phyloP scores from a whole-genome alignment of 129 eudicot genomes.

The Oenanthe sinensis region DNA sequence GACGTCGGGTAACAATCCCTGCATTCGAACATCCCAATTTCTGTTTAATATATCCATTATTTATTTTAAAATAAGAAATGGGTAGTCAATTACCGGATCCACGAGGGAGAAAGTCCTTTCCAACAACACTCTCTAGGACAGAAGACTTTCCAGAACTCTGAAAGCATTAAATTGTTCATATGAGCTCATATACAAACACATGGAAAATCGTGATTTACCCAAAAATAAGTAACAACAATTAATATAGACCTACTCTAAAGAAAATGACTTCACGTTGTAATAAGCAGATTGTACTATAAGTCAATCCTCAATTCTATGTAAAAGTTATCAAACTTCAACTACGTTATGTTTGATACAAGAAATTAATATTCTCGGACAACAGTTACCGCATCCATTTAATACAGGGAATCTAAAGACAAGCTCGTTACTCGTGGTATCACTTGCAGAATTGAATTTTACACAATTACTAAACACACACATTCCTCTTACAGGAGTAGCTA shows the following conservation, averaged over 20 bases:
- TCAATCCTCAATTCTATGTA: background rate
- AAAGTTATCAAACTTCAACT: background rate
- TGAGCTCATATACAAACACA: background rate
- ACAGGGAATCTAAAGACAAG: background rate
- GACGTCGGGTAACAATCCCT: conserved; percentile 96
- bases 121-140: conserved; percentile 85
- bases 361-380: background rate
- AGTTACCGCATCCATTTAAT: background rate
- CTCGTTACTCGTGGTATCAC: background rate
- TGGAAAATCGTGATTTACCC: background rate
- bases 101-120: conserved; percentile 97
- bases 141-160: conserved; percentile 98
- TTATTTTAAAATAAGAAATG: background rate
- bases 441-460: background rate
- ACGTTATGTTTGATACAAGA: background rate
- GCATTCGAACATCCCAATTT: conserved; percentile 11
- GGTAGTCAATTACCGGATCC: conserved; percentile 63
- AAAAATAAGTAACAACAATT: background rate
- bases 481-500: too few species aligned
- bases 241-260: background rate
- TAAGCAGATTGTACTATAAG: background rate
- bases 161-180: background rate
- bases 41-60: background rate
- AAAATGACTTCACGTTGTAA: background rate
- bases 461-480: too few species aligned